These are phyloP conservation scores for Russula griseocarnosa DNA, from an alignment of 768 basidiomycete genomes.

Conservation along the genomic window DNA sequence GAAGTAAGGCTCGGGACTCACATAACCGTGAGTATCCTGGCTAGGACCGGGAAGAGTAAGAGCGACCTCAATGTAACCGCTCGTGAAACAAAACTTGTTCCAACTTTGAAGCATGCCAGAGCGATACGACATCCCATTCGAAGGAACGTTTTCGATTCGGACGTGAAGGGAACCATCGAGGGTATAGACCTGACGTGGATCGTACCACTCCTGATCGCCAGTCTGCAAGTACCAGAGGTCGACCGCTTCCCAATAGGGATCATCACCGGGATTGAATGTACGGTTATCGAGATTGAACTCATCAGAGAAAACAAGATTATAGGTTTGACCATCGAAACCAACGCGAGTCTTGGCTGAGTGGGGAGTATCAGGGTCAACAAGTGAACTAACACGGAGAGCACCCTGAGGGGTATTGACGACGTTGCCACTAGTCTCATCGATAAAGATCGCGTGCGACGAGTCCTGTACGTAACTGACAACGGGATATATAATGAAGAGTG, in stretches of 20 bases:
- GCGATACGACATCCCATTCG: slow-evolving; percentile 60
- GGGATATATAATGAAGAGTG: slow-evolving; percentile 81
- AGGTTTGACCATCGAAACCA: slow-evolving; percentile 68
- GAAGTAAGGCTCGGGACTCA: slow-evolving; percentile 32
- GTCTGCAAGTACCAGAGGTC: slow-evolving; percentile 73
- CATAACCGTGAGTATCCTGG: slow-evolving; percentile 46
- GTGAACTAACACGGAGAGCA: slow-evolving; percentile 46
- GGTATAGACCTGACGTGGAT: slow-evolving; percentile 63
- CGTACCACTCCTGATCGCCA: slow-evolving; percentile 72
- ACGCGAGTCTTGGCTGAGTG: slow-evolving; percentile 50
- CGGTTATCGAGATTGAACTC: slow-evolving; percentile 57
- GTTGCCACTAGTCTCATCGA: slow-evolving; percentile 47
- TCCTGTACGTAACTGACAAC: slow-evolving; percentile 53
- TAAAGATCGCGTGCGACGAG: slow-evolving; percentile 39
- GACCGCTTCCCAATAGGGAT: slow-evolving; percentile 67
- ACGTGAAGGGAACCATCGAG: slow-evolving; percentile 62
- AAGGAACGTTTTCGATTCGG: slow-evolving; percentile 51
- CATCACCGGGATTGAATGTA: slow-evolving; percentile 56
- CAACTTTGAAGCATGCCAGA: slow-evolving; percentile 83
- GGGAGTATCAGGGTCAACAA: slow-evolving; percentile 74
- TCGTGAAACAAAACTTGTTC: slow-evolving; percentile 88
- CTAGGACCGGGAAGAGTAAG: slow-evolving; percentile 57
- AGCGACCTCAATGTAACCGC: slow-evolving; percentile 67
- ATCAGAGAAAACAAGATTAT: slow-evolving; percentile 64
- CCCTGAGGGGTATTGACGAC: slow-evolving; percentile 52